Conservation (phyloP, 2,329 filamentous ascomycete species). For the Fusarium sterilihyphosum region DNA sequence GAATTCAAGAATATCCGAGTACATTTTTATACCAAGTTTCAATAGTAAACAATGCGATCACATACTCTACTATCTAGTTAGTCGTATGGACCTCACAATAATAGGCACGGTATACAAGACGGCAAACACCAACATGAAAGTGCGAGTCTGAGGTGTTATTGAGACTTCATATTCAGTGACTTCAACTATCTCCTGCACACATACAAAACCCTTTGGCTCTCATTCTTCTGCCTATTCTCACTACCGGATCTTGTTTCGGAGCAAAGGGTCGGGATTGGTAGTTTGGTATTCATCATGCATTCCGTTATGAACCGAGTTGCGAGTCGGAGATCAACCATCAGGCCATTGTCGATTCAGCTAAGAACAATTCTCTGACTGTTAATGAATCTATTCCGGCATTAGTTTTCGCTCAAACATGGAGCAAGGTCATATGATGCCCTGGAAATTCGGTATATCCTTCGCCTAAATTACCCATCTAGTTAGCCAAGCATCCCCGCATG, state of each 20-base stretch:
- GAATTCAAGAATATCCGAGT: background rate
- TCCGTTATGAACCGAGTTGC: background rate
- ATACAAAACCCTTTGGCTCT: background rate
- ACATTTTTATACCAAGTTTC: background rate
- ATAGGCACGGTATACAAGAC: background rate
- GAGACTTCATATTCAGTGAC: background rate
- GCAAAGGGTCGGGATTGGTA: background rate
- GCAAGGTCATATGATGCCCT: background rate
- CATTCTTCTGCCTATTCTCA: background rate
- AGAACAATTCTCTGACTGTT: background rate
- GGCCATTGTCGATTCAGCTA: background rate
- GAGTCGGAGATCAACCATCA: background rate
- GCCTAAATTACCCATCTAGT: background rate
- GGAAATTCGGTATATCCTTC: background rate
- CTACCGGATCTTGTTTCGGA: background rate
- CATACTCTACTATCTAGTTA: no score
- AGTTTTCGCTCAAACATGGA: background rate
- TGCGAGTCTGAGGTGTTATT: no score
- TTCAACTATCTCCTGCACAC: background rate
- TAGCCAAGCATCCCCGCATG: conserved; percentile 16
- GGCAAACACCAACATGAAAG: no score
- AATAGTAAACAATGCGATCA: no score
- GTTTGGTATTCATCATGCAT: background rate
- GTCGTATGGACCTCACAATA: background rate
- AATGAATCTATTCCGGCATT: background rate